Conservation (phyloP, 352 stramenopile genomes). For the Phytopythium ostracodes region DNA sequence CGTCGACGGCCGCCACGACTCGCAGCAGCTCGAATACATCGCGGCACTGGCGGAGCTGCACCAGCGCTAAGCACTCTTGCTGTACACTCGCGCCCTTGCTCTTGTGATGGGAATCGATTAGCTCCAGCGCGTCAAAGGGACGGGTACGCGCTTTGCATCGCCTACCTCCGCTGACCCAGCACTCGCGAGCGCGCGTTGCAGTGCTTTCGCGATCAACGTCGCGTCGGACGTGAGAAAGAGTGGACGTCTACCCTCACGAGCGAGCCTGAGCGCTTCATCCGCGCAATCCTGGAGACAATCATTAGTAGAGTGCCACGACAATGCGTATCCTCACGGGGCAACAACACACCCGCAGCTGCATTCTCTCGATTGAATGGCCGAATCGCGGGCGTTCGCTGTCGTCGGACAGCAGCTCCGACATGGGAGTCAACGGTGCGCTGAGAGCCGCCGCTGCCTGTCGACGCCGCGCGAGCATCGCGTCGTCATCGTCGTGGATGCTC, state of each 20-base stretch:
- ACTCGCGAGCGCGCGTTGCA: conserved; percentile 6
- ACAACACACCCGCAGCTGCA: neutral
- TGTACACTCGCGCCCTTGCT: conserved; percentile 11
- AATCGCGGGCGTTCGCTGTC: neutral
- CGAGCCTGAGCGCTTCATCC: conserved; percentile 11
- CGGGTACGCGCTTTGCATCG: conserved; percentile 15
- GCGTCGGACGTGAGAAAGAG: conserved; percentile 15
- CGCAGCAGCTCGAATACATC: conserved; percentile 31
- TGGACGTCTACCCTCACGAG: conserved; percentile 10
- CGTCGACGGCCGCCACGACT: conserved; percentile 21
- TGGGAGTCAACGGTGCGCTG: conserved; percentile 24
- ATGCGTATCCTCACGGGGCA: too few relatives aligned
- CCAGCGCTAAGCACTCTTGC: conserved; percentile 19
- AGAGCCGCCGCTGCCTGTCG: conserved; percentile 31
- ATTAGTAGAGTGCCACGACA: too few relatives aligned
- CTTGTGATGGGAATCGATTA: neutral
- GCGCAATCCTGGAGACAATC: conserved; percentile 2
- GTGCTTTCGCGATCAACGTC: conserved; percentile 8
- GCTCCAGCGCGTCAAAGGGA: conserved; percentile 15
- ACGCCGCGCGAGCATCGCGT: conserved; percentile 14
- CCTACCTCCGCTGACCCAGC: neutral
- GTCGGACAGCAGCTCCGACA: conserved; percentile 22
- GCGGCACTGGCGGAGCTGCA: conserved; percentile 31
- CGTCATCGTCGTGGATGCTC: conserved; percentile 36
- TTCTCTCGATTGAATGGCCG: neutral